phyloP scores from a whole-genome alignment of 2,329 filamentous ascomycete species.

The Colletotrichum plurivorum region DNA sequence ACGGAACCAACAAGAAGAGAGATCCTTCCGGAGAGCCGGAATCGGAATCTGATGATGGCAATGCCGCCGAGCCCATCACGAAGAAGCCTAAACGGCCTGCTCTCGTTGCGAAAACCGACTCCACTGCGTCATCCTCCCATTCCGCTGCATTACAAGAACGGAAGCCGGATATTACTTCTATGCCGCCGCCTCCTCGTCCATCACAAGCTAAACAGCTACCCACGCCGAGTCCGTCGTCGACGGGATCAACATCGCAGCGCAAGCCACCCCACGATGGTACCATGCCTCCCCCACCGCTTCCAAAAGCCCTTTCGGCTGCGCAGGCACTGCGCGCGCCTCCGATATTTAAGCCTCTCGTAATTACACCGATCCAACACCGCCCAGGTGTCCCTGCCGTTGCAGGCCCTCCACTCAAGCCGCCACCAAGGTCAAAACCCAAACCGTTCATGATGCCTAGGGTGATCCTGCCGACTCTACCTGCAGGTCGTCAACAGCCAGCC shows the following conservation, averaged over 20 bases:
- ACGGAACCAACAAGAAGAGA: constrained; percentile 50
- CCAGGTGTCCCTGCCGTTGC: not conserved
- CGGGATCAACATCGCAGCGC: not conserved
- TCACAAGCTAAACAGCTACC: not conserved
- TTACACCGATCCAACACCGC: not conserved
- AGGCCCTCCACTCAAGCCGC: constrained; percentile 13
- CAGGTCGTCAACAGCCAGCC: constrained; percentile 1
- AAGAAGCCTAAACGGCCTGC: not conserved
- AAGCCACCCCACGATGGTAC: not conserved
- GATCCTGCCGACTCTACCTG: not conserved
- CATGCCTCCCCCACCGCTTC: not conserved
- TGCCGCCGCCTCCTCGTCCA: constrained; percentile 20
- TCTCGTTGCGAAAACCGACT: not conserved
- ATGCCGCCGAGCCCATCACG: not conserved
- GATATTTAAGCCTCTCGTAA: not conserved
- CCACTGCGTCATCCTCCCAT: not conserved
- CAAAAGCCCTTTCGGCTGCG: not conserved
- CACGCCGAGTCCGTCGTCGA: not conserved
- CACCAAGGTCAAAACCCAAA: constrained; percentile 23
- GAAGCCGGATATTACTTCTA: not conserved
- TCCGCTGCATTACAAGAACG: not conserved
- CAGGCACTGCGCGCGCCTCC: not conserved
- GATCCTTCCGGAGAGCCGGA: constrained; percentile 31
- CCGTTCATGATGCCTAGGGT: constrained; percentile 37
- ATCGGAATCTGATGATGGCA: not conserved